These are phyloP conservation scores for Xylaria sp. DNA, from an alignment of 2,329 filamentous ascomycete species.

Conservation along the genomic window DNA sequence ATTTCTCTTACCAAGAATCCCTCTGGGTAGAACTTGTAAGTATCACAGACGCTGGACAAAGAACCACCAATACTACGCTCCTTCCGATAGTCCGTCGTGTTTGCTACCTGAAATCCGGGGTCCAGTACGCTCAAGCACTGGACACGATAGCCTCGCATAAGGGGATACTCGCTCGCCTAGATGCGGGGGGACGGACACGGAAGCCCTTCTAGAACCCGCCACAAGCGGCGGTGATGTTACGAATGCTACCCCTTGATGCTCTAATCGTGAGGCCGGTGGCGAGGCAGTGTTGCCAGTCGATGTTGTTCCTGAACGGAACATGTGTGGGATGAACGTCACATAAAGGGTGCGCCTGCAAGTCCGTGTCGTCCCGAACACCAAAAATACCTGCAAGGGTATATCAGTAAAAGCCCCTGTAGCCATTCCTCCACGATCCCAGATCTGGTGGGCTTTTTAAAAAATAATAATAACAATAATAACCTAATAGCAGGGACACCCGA, in stretches of 20 bases:
- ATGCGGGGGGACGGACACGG: not conserved
- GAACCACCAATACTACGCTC: not conserved
- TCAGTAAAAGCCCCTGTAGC: conserved; percentile 6
- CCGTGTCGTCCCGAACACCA: conserved; percentile 37
- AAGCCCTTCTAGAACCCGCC: not conserved
- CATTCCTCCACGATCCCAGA: not conserved
- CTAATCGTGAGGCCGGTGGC: not conserved
- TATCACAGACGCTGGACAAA: not conserved
- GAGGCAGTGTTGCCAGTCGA: not conserved
- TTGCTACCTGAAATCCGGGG: not conserved
- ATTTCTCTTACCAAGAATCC: not conserved
- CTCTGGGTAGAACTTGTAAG: not conserved
- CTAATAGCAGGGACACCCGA: not conserved
- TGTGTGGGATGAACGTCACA: conserved; percentile 28
- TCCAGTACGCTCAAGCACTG: not conserved
- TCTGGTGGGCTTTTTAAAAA: not conserved
- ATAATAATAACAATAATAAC: too few relatives aligned
- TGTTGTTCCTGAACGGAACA: conserved; percentile 17
- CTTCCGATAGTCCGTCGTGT: not conserved
- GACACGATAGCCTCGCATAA: not conserved
- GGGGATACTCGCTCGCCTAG: not conserved
- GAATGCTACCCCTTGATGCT: not conserved
- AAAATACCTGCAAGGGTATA: conserved; percentile 24
- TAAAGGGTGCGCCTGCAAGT: conserved; percentile 31
- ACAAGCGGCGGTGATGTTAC: not conserved